Evolutionary conservation across 495 filamentous ascomycete species (phyloP).

Genomic region (Clohesyomyces aquaticus): DNA sequence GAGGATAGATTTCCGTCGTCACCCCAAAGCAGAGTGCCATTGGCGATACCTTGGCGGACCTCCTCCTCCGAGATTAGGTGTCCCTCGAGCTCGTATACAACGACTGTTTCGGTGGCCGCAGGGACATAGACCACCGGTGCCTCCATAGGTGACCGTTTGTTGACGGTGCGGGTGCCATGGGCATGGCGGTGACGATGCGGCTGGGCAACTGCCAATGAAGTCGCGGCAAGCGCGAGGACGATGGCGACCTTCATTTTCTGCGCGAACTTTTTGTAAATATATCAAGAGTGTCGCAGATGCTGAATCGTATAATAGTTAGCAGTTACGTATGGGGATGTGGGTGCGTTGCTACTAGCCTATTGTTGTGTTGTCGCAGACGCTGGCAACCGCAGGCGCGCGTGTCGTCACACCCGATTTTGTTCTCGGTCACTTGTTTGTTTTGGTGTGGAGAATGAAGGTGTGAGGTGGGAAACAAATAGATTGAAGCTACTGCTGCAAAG

Average conservation of each 20-base stretch:
- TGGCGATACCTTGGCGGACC: conserved; percentile 44
- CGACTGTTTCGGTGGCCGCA: conserved; percentile 42
- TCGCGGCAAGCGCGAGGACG: conserved; percentile 1
- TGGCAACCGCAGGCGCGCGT: too few species aligned
- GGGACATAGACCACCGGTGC: conserved; percentile 34
- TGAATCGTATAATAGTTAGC: not conserved
- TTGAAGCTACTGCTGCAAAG: conserved; percentile 8
- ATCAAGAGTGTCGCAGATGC: not conserved
- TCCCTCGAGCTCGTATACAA: conserved; percentile 46
- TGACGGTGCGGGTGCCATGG: conserved; percentile 43
- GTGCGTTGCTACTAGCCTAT: too few species aligned
- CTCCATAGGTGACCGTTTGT: conserved; percentile 33
- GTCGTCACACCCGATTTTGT: not conserved
- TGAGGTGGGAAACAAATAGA: not conserved
- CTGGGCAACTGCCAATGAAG: not conserved
- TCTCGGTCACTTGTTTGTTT: not conserved
- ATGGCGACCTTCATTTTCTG: conserved; percentile 11
- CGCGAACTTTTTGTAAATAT: too few species aligned
- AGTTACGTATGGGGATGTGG: not conserved
- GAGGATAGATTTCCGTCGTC: conserved; percentile 30
- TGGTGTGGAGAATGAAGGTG: not conserved
- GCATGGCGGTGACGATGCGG: conserved; percentile 39
- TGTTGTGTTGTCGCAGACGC: not conserved
- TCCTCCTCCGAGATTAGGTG: conserved; percentile 46
- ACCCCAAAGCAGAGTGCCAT: conserved; percentile 46